Percentiles rank a stretch among this genome's conserved stretches.
Conservation (phyloP, 2,329 filamentous ascomycete species). For the Eutypella sp. region DNA sequence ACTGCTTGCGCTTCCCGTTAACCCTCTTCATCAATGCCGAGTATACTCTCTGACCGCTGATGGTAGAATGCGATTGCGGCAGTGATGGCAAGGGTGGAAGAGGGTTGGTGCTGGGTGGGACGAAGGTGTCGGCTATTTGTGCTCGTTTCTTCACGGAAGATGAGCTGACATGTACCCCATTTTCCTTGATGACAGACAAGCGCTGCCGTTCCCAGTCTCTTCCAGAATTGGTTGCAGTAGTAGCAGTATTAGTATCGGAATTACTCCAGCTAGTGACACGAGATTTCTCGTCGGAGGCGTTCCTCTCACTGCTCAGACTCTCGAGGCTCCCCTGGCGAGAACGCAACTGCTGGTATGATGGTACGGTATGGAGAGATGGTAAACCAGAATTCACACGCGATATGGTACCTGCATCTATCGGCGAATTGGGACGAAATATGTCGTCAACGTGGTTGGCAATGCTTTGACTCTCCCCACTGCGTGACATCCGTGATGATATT, state of each 20-base stretch:
- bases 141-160: slow-evolving; percentile 28
- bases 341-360: slow-evolving; percentile 40
- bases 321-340: slow-evolving; percentile 53
- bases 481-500: slow-evolving; percentile 39
- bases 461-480: slow-evolving; percentile 16
- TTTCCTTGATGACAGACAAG: slow-evolving; percentile 61
- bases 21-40: slow-evolving; percentile 58
- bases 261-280: slow-evolving; percentile 69
- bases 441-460: slow-evolving; percentile 10
- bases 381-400: slow-evolving; percentile 44
- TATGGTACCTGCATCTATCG: slow-evolving; percentile 28
- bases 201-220: slow-evolving; percentile 49
- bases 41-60: slow-evolving; percentile 57
- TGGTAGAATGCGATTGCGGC: slow-evolving; percentile 21
- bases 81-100: slow-evolving; percentile 7
- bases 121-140: slow-evolving; percentile 19
- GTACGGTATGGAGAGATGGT: slow-evolving; percentile 45
- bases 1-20: slow-evolving; percentile 32
- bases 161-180: slow-evolving; percentile 38
- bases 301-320: slow-evolving; percentile 38
- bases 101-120: slow-evolving; percentile 9
- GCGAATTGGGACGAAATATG: slow-evolving; percentile 5
- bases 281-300: slow-evolving; percentile 48
- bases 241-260: slow-evolving; percentile 53
- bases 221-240: slow-evolving; percentile 35